Evolutionary conservation across 768 basidiomycete genomes (phyloP), one percentile per base, ranked within the genome.

Genomic region (Agrocybe praecox): DNA sequence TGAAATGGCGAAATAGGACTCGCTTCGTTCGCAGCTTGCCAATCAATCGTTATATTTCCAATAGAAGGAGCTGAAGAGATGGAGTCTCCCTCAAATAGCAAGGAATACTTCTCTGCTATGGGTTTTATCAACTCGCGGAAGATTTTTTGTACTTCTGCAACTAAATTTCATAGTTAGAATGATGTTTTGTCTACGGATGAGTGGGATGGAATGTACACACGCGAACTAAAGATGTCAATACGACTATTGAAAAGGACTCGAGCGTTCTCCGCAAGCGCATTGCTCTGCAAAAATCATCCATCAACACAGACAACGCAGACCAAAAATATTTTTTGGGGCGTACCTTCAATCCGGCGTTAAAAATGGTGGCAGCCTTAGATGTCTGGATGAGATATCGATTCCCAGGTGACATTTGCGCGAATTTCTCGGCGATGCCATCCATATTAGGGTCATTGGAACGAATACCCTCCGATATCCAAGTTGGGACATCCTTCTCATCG

Each of bases 361-460:
- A 69, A 17, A 69, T 63, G 5, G 69, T 71, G 11, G 69, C 62
- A 11, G 67, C 69, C 53, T 71, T 71, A 0, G 68, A 69, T 0
- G 69, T 71, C 45, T 71, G 69, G 18, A 71, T 58, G 9, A 71
- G 65, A 56, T 68, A 71, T 14, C 65, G 63, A 57, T 68, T 68
- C 15, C 54, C 55, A 1, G 45, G 45, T 2, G 68, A 65, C 7
- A 56, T 66, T 23, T 64, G 32, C 2, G 69, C 68, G 43, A 71
- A 71, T 18, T 55, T 54, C 10, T 58, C 19, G 2, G 69, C 69
- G 6, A 67, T 62, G 1, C 52, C 48, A 15, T 58, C 50, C 55
- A 67, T 63, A 32, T 69, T 57, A 14, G 69, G 69, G n/a, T 61
- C 19, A 14, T 61, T 57, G 2, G 62, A 60, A 0, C 52, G 57